Evolutionary conservation across 176 grass and related monocot species (phyloP), one percentile per base, ranked within the genome.

Genomic region (Triticum turgidum): DNA sequence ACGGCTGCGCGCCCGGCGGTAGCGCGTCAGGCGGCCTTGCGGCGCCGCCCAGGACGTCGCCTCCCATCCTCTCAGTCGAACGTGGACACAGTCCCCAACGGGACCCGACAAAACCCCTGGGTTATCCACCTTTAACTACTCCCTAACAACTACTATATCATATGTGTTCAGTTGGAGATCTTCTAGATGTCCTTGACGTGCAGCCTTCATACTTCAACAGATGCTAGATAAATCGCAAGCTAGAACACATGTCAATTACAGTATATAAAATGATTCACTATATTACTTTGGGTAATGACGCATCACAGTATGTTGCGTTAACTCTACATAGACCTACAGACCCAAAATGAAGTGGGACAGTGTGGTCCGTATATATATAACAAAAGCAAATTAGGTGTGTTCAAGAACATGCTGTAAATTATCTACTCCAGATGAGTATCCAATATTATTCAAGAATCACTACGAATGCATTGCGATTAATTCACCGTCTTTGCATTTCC

Each of bases 401-500:
- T 39, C 3, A 1, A 66, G 13, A 66, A 22, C 52, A 67, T 76
- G 61, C 21, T 7, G 10, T 80, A 58, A 24, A 44, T 29, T 73
- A 79, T 49, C 83, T 70, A 24, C 11, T 39, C 12, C 20, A 76
- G 37, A 88, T 18, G n/a, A 83, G 38, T 10, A 77, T 49, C 45
- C 39, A 15, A 29, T 64, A 22, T 24, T 65, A 71, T 62, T 69
- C 10, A 80, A 80, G 69, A 77, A 77, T 83, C 18, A 58, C 87
- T 94, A 96, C 3, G 84, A 87, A 73, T 86, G 87, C 92, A 96
- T 94, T 1, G 94, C 83, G 4, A 99, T 96, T 81, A 96, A 74
- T 89, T 99, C 97, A 84, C 77, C 89, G n/a, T 93, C 94, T 89
- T 89, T 90, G 70, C 97, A 99, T 89, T 91, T 94, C 74, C 92